A percentile compares a stretch with the other conserved stretches of the same genome.
phyloP scores from a whole-genome alignment of 331 rosid genomes.

The Stylosanthes scabra region DNA sequence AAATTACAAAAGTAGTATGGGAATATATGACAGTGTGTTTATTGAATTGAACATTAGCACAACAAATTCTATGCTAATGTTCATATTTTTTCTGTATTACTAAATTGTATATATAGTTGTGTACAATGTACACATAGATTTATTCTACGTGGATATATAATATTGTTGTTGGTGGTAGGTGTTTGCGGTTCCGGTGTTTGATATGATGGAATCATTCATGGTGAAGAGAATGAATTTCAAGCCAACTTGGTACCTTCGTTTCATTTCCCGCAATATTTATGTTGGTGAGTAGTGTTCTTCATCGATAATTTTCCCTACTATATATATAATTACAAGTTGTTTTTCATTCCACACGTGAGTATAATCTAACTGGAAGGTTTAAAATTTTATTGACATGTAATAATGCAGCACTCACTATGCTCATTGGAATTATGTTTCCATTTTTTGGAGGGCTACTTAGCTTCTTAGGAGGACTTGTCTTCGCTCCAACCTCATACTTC shows the following conservation, averaged over 20 bases:
- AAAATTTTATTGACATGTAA: neutral
- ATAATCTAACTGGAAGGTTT: neutral
- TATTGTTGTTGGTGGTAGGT: slow-evolving; percentile 33
- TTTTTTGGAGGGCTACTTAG: slow-evolving; percentile 67
- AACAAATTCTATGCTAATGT: too few relatives aligned
- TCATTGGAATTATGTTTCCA: slow-evolving; percentile 54
- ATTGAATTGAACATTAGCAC: too few relatives aligned
- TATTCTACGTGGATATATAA: too few relatives aligned
- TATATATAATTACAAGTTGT: neutral
- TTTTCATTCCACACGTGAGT: neutral
- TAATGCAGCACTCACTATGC: slow-evolving; percentile 55
- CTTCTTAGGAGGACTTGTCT: slow-evolving; percentile 65
- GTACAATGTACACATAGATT: too few relatives aligned
- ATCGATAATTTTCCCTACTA: neutral
- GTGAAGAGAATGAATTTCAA: slow-evolving; percentile 50
- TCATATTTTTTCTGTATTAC: too few relatives aligned
- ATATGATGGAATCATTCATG: slow-evolving; percentile 49
- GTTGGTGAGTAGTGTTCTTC: slow-evolving; percentile 50
- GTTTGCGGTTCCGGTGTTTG: slow-evolving; percentile 60
- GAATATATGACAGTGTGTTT: too few relatives aligned
- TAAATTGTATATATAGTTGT: too few relatives aligned
- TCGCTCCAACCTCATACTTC: slow-evolving; percentile 63
- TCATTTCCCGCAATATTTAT: slow-evolving; percentile 42
- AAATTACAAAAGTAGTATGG: too few relatives aligned
- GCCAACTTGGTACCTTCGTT: slow-evolving; percentile 51